Percentiles rank a stretch among this genome's conserved stretches.
Conservation (phyloP, 495 filamentous ascomycete species). For the Haplographium delicatum region DNA sequence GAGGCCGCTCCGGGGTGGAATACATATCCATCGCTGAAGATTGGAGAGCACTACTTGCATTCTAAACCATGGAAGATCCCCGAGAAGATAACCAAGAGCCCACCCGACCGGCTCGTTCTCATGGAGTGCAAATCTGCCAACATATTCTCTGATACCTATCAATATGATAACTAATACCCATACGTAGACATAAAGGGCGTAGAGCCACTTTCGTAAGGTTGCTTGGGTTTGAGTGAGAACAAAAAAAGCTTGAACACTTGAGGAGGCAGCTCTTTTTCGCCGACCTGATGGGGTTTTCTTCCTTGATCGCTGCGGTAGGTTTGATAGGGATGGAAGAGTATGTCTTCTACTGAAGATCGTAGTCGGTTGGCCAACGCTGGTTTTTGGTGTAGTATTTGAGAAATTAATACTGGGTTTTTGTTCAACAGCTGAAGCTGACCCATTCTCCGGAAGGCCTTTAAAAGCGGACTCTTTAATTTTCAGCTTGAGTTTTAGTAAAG, state of each 20-base stretch:
- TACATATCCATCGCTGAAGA: slow-evolving; percentile 68
- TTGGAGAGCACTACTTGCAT: slow-evolving; percentile 59
- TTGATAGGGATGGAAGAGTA: slow-evolving; percentile 16
- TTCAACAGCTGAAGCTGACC: slow-evolving; percentile 18
- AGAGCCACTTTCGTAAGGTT: slow-evolving; percentile 69
- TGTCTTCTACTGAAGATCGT: slow-evolving; percentile 17
- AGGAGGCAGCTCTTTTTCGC: slow-evolving; percentile 61
- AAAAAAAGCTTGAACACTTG: slow-evolving; percentile 65
- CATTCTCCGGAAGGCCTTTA: neutral
- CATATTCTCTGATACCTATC: slow-evolving; percentile 63
- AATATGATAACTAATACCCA: slow-evolving; percentile 59
- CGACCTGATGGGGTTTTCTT: slow-evolving; percentile 54
- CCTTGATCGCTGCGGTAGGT: slow-evolving; percentile 7
- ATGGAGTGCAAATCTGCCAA: slow-evolving; percentile 58
- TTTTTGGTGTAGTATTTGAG: neutral
- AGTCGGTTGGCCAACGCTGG: neutral
- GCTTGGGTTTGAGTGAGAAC: slow-evolving; percentile 78
- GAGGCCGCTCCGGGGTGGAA: slow-evolving; percentile 49
- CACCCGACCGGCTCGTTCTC: slow-evolving; percentile 82
- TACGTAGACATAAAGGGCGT: slow-evolving; percentile 72
- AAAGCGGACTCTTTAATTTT: slow-evolving; percentile 1
- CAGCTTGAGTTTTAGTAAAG: slow-evolving; percentile 3
- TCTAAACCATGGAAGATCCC: slow-evolving; percentile 64
- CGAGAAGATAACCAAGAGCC: slow-evolving; percentile 85
- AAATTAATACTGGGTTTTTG: slow-evolving; percentile 1